Percentiles rank a stretch among this genome's conserved stretches.
Evolutionary conservation across 106 monocot genomes (phyloP).

Genomic region (Alisma plantagoaquatica): DNA sequence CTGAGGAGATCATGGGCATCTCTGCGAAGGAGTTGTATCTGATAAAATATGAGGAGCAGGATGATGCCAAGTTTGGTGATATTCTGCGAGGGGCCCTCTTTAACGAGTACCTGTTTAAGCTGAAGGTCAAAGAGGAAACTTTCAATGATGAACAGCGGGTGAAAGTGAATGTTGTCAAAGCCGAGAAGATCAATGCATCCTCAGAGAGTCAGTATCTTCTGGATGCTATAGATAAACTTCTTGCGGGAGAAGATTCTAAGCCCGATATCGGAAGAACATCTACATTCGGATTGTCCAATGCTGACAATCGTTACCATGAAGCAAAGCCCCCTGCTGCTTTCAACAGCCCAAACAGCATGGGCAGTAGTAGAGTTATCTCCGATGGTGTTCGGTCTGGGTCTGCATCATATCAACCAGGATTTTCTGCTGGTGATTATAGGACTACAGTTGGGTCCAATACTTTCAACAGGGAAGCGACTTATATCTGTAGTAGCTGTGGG

Average conservation of each 20-base stretch:
- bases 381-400: too few species aligned
- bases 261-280: too few species aligned
- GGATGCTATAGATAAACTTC: slow-evolving; percentile 43
- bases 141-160: slow-evolving; percentile 72
- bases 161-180: slow-evolving; percentile 66
- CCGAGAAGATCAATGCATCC: slow-evolving; percentile 59
- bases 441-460: background rate
- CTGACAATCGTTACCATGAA: too few species aligned
- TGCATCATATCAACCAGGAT: background rate
- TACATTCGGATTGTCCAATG: too few species aligned
- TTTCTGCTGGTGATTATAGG: background rate
- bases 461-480: background rate
- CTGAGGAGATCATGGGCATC: slow-evolving; percentile 62
- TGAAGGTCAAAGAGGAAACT: slow-evolving; percentile 84
- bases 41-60: slow-evolving; percentile 71
- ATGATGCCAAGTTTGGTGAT: slow-evolving; percentile 63
- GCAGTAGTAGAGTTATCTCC: too few species aligned
- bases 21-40: slow-evolving; percentile 57
- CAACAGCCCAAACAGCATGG: too few species aligned
- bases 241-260: slow-evolving; percentile 22
- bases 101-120: slow-evolving; percentile 56
- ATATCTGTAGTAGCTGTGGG: slow-evolving; percentile 7
- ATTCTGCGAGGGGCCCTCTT: slow-evolving; percentile 41
- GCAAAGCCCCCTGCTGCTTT: too few species aligned
- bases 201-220: slow-evolving; percentile 57